phyloP scores from a whole-genome alignment of 2,329 filamentous ascomycete genomes.

The Aspergillus unguis region DNA sequence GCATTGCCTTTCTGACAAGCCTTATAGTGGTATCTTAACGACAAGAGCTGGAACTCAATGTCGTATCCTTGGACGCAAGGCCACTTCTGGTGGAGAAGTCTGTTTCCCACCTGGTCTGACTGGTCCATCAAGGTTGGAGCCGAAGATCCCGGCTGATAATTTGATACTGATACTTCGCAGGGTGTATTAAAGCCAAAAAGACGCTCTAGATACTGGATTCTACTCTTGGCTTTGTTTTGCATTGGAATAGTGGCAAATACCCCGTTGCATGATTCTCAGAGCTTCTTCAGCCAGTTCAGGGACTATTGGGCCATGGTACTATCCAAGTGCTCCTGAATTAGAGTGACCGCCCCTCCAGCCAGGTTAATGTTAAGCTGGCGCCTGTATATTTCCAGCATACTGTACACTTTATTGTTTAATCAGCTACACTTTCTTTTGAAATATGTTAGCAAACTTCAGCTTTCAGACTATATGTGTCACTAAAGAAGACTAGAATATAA shows the following conservation, averaged over 20 bases:
- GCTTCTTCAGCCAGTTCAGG: too few species aligned
- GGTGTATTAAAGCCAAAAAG: background rate
- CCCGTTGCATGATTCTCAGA: too few species aligned
- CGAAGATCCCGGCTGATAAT: background rate
- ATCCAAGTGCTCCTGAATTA: too few species aligned
- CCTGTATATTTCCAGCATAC: too few species aligned
- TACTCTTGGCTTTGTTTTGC: background rate
- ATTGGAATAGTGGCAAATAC: background rate
- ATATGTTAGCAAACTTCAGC: too few species aligned
- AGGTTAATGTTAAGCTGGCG: too few species aligned
- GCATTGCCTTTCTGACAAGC: background rate
- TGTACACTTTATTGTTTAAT: too few species aligned
- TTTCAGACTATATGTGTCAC: too few species aligned
- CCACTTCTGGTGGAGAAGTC: conserved; percentile 27
- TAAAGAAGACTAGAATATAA: too few species aligned
- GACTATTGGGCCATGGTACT: too few species aligned
- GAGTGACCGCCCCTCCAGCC: too few species aligned
- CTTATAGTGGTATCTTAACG: conserved; percentile 24
- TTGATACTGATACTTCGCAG: background rate
- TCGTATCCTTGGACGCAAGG: conserved; percentile 27
- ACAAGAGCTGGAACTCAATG: conserved; percentile 27
- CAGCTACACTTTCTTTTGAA: too few species aligned
- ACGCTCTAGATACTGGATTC: background rate
- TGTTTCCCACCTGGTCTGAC: conserved; percentile 27
- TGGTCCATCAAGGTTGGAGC: conserved; percentile 16